Base-by-base conservation (phyloP, 805 yeast genomes). In the Myxozyma neotropica region DNA sequence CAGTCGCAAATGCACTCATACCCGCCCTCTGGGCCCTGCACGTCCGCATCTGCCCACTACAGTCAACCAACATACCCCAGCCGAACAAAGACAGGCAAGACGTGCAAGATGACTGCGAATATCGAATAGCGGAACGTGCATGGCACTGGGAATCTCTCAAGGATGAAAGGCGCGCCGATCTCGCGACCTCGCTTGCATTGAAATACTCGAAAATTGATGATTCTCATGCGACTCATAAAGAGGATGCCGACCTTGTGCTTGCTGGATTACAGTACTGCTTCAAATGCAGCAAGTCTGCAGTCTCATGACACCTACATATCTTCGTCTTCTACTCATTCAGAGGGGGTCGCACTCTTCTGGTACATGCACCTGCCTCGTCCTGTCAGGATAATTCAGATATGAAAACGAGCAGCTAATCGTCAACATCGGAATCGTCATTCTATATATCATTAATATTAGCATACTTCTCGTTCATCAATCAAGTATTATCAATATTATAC, bases 121-220 rank as follows among this genome's bases (percentile, higher is more conserved):
- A 39, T 27, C 38, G 46, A 13, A 38, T 50, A 27, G 26, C 54
- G 35, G 46, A 38, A 19, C 54, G 46, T 7, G 54, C 54, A 12
- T 50, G 54, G 54, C 46, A 50, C n/a, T 50, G 54, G 54, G 54
- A 50, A 17, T n/a, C 54, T 12, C 54, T 50, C 7, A 2, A 43
- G 1, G 23, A 23, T 2, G 54, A 38, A 19, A 40, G 24, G 38
- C 54, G 27, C 6, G 31, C n/a, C 13, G 27, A 21, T 2, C 47
- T 43, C 10, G 31, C 12, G n/a, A 12, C n/a, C 12, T 19, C 47
- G 2, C 15, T 23, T 7, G 31, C 7, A 43, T 43, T 27, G 29
- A 43, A 43, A 24, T 43, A 43, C 47, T 12, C 27, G 4, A 17
- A 24, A 2, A 21, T 17, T 3, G 23, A 15, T 2, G 31, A 24